Base-by-base conservation (phyloP, 2,329 filamentous ascomycete genomes). In the Chaetomium sp. region DNA sequence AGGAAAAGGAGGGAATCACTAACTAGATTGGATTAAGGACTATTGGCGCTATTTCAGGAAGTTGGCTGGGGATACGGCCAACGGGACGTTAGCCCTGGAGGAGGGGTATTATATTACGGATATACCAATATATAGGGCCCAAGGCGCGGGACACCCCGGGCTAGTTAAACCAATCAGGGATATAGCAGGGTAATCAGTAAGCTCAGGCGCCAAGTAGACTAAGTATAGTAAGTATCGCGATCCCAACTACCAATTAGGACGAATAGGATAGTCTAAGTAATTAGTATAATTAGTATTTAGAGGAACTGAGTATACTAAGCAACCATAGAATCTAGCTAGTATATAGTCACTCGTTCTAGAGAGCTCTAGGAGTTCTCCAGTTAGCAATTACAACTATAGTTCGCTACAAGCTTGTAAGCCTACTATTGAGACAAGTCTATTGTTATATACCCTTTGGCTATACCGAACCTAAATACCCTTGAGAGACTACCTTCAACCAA, bases 291-390 rank as follows among this genome's bases (percentile, higher is more conserved):
- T 6, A 13, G 25, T n/a, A 50, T 50, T n/a, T n/a, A n/a, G n/a
- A n/a, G n/a, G n/a, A n/a, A 25, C 33, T 13, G 2, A 35, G 33
- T 35, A 13, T 2, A 10, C 33, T 13, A 25, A 7, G n/a, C 25
- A 50, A n/a, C n/a, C n/a, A 9, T 23, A 25, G n/a, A 3, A 50
- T 3, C 6, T 25, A 50, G 47, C 25, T 25, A 50, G 12, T 50
- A 50, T 25, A 50, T 50, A 50, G 47, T 50, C n/a, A 50, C 47
- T 50, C 47, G n/a, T 50, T 50, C n/a, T 50, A 21, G n/a, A 23
- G 47, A 50, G 47, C 47, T 50, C 47, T 25, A 19, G 47, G 47
- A 50, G 47, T 50, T 50, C 21, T 23, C n/a, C n/a, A 50, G 47
- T 50, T 25, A 21, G 23, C n/a, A 50, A 50, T 50, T 19, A n/a